Base-by-base conservation (phyloP, 495 filamentous ascomycete genomes). In the Trichoderma erinaceum region DNA sequence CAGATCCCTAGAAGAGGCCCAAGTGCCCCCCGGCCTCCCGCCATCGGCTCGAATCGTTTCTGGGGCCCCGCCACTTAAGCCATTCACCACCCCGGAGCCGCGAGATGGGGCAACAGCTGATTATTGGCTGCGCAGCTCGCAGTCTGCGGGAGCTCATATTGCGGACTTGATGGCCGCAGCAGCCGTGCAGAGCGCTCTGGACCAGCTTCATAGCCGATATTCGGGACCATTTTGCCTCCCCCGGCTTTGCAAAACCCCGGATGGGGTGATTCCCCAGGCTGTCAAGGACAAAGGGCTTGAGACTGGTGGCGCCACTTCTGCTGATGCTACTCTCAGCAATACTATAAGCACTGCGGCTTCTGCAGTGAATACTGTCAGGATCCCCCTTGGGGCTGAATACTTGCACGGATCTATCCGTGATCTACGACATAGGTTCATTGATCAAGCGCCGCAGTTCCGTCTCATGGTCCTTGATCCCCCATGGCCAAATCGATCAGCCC, bases 401-500 rank as follows among this genome's bases (percentile, higher is more conserved):
- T 79, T 86, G 32, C 70, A 68, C n/a, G 81, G 81, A 64, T 78
- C 75, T 48, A 76, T 85, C 68, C 66, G 73, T n/a, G 71, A 73
- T 10, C 74, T 72, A 41, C 71, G 75, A 2, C 46, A 69, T 7
- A 46, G 52, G 2, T 80, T 85, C 68, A 68, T 76, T 4, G 64
- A 68, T 38, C 38, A 69, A 18, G 75, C 79, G 16, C 79, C 78
- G 29, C 77, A 79, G 66, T 97, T 97, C 78, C 83, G 94, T 74
- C 79, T 97, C 46, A 85, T 97, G 63, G 76, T 97, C 29, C 83
- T 98, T 10, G 95, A 98, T 74, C 95, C 95, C 23, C 95, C 95
- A 3, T 99, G 94, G 94, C 89, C 92, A 2, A 97, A 97, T 73
- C 84, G 86, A n/a, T 97, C 92, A 27, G 95, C 89, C 12, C 84